phyloP scores from a whole-genome alignment of 2,329 filamentous ascomycete genomes.

The Alternaria burnsii region DNA sequence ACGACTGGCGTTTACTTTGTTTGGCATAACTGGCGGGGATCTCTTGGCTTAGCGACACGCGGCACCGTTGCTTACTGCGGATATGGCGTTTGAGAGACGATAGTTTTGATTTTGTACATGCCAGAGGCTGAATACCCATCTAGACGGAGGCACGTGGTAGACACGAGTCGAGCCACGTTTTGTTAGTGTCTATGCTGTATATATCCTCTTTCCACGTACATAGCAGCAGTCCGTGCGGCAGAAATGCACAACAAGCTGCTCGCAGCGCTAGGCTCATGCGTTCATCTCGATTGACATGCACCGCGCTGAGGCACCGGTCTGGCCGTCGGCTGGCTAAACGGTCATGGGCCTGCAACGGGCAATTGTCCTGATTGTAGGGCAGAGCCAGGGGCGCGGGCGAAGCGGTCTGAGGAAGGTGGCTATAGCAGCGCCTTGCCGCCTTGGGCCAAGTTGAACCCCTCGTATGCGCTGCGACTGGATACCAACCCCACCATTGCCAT shows the following conservation, averaged over 20 bases:
- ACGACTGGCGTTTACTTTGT: conserved; percentile 20
- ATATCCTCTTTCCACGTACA: conserved; percentile 14
- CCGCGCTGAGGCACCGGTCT: not conserved
- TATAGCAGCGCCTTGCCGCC: conserved; percentile 14
- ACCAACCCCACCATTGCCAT: conserved; percentile 22
- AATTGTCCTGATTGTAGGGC: conserved; percentile 12
- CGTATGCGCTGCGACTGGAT: conserved; percentile 20
- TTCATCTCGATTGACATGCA: not conserved
- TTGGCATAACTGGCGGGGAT: conserved; percentile 11
- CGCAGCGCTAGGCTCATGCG: not conserved
- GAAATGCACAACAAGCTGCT: conserved; percentile 9
- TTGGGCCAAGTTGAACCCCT: conserved; percentile 18
- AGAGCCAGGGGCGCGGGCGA: conserved; percentile 17
- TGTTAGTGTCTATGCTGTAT: conserved; percentile 16
- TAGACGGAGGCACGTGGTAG: conserved; percentile 20
- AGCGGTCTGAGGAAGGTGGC: conserved; percentile 30
- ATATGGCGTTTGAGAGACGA: conserved; percentile 25
- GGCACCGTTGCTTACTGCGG: not conserved
- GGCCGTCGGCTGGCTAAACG: conserved; percentile 5
- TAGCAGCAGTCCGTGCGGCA: conserved; percentile 4
- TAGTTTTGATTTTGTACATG: conserved; percentile 20
- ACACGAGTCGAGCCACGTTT: conserved; percentile 10
- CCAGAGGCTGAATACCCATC: conserved; percentile 18
- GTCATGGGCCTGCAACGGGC: conserved; percentile 3
- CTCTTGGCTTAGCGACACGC: conserved; percentile 2